Percentiles rank a stretch among this genome's conserved stretches.
Conservation (phyloP, 805 yeast genomes). For the Wickerhamomyces xylosicus region DNA sequence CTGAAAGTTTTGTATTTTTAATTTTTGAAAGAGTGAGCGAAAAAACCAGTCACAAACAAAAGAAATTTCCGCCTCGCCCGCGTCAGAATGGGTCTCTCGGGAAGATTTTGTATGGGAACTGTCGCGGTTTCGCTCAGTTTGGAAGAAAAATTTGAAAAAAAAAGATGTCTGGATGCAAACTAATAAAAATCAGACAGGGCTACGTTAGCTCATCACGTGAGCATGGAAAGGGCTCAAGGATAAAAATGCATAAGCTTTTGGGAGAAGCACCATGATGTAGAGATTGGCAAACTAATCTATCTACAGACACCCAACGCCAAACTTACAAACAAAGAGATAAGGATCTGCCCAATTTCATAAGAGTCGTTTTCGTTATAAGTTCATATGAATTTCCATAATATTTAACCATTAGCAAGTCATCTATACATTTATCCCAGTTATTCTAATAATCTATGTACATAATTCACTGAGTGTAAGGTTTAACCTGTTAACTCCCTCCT, state of each 20-base stretch:
- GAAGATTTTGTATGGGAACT: not conserved
- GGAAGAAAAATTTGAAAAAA: not conserved
- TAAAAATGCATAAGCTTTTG: too few relatives aligned
- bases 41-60: not conserved
- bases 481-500: not conserved
- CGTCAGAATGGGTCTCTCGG: not conserved
- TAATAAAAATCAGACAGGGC: not conserved
- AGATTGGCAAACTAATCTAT: too few relatives aligned
- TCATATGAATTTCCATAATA: too few relatives aligned
- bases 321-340: too few relatives aligned
- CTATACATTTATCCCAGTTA: not conserved
- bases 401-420: too few relatives aligned
- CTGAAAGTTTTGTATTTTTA: slow-evolving; percentile 7
- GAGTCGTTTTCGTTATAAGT: too few relatives aligned
- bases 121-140: not conserved
- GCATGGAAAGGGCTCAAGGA: not conserved
- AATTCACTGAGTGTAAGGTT: not conserved
- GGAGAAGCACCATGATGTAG: too few relatives aligned
- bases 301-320: too few relatives aligned
- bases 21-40: slow-evolving; percentile 1
- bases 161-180: not conserved
- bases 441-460: not conserved
- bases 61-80: not conserved
- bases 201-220: not conserved
- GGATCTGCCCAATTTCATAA: too few relatives aligned